Evolutionary conservation across 192 early-diverging fungal species (phyloP).

Genomic region (Chytriomyces sp.): DNA sequence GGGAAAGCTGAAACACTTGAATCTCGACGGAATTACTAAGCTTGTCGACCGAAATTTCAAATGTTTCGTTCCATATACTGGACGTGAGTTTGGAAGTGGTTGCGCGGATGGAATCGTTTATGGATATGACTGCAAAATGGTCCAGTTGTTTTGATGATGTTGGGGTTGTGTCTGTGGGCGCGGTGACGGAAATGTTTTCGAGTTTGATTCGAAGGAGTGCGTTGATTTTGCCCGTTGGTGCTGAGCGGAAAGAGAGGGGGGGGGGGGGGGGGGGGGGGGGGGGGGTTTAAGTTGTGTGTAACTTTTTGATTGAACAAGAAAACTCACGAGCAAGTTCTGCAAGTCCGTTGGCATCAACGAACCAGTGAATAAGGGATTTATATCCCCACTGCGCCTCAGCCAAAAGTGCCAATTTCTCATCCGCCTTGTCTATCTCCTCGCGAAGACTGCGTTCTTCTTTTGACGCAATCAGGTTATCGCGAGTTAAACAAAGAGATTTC

Average conservation of each 20-base stretch:
- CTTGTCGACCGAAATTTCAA: conserved; percentile 23
- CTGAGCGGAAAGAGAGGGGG: too few species aligned
- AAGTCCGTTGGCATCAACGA: conserved; percentile 12
- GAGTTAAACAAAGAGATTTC: conserved; percentile 16
- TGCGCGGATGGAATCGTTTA: conserved; percentile 25
- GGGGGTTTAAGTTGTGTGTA: too few species aligned
- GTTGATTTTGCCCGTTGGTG: conserved; percentile 16
- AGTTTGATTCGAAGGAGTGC: conserved; percentile 25
- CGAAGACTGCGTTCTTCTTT: conserved; percentile 26
- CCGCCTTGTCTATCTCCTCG: conserved; percentile 24
- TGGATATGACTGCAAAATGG: conserved; percentile 19
- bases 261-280: too few species aligned
- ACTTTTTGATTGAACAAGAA: too few species aligned
- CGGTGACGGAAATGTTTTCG: not conserved
- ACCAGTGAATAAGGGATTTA: conserved; percentile 14
- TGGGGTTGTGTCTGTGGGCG: not conserved
- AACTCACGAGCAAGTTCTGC: conserved; percentile 5
- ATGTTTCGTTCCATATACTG: conserved; percentile 13
- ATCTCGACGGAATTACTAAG: conserved; percentile 22
- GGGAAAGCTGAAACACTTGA: conserved; percentile 13
- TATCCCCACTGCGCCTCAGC: conserved; percentile 11
- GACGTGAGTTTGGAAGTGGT: conserved; percentile 9
- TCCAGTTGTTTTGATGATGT: not conserved
- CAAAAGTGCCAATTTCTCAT: conserved; percentile 1
- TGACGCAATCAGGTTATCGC: conserved; percentile 20